Base-by-base conservation (phyloP, 176 grass and related monocot species). In the Stipa capillata region DNA sequence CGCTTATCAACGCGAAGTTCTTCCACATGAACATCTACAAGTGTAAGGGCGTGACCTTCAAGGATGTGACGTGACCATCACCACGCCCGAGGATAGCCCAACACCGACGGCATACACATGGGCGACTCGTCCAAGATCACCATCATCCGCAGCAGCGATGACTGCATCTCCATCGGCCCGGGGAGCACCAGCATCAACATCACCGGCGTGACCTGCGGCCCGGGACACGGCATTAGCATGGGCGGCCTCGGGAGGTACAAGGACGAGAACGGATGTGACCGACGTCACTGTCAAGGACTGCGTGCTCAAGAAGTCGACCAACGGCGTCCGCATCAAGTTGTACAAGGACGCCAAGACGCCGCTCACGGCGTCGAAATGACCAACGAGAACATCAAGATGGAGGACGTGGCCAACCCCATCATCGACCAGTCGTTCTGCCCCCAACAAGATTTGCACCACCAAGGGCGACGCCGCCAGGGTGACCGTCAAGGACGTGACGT, bases 181-280 rank as follows among this genome's bases (percentile, higher is more conserved):
- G 93, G 93, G 0, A 77, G 25, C 44, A 15, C 4, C 9, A 55
- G 52, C 9, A 39, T 95, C 73, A 82, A 39, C 40, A 49, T 95
- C 63, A 85, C 77, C 58, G 72, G 71, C 27, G 89, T 96, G 23
- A 65, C 62, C 24, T 96, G 90, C 47, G 90, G 93, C 10, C 93
- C 89, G 5, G 89, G 92, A 40, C 89, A 94, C 24, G 92, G 92
- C 39, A 94, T 94, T 72, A 91, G 85, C 55, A 12, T 94, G 3
- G 92, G 92, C 27, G 91, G 89, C 71, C 54, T 94, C 4, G 85
- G 88, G 5, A 83, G 87, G 55, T 94, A 91, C 77, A 47, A 39
- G 66, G 75, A 91, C 24, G 92, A 94, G 76, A 89, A 89, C n/a
- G 58, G 92, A 94, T 21, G 92, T 94, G 1, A 82, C 53, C 1